Base-by-base conservation (phyloP, 805 yeast species). In the Phaffomyces thermotolerans region DNA sequence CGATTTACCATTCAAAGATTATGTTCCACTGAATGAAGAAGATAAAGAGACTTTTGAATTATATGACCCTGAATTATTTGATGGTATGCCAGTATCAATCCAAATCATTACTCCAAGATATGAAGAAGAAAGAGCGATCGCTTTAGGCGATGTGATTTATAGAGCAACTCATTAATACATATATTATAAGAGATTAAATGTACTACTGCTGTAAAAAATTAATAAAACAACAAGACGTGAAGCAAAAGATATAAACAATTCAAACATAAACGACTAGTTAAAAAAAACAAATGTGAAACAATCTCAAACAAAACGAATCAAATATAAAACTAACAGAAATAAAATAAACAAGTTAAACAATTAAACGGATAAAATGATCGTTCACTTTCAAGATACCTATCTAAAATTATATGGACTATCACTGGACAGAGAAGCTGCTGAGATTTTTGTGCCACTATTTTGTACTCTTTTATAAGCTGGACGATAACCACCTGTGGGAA, bases 51-150 rank as follows among this genome's bases (percentile, higher is more conserved):
- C 54, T 33, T 58, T 65, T 56, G 63, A 63, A 9, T 56, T 66
- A 32, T 78, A 76, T 60, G 66, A 73, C 42, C 70, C 78, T 7
- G 73, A 70, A 42, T 61, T 67, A 37, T 63, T 59, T 42, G 65
- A 68, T 44, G 76, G 75, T 4, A 76, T 75, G 52, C 81, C 84
- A 0, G 76, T 79, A 4, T 66, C 72, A 4, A 49, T 79, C 6
- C 87, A 80, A 54, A 49, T 81, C 24, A 69, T 76, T 17, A 72
- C 79, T 25, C 66, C 72, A 43, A 65, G 79, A 44, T 72, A 71
- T 43, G 72, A 78, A 46, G 87, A 81, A 53, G 86, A 81, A 52
- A 45, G 50, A 34, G 53, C 50, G 9, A 39, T 52, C 27, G 43
- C 45, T 18, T 20, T 49, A 14, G 54, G 49, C 14, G 24, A 25